Evolutionary conservation across 2,329 filamentous ascomycete species (phyloP).

Genomic region (Xylaria multiplex): DNA sequence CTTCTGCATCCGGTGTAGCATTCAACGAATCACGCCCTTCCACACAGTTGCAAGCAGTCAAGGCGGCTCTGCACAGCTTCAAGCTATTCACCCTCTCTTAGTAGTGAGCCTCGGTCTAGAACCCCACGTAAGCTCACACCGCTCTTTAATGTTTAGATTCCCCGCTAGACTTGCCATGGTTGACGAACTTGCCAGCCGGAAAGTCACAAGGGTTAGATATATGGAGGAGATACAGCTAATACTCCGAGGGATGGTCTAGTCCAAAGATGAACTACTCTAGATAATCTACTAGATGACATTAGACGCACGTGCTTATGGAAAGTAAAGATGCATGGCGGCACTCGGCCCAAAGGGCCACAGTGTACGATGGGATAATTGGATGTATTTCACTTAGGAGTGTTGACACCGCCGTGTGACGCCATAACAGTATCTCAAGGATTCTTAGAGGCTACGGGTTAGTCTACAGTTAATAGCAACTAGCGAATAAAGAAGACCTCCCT

Average conservation of each 20-base stretch:
- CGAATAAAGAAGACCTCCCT: not conserved
- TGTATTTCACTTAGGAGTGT: not conserved
- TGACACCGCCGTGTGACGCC: not conserved
- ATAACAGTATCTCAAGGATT: not conserved
- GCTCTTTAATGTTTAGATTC: not conserved
- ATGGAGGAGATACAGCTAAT: not conserved
- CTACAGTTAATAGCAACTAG: not conserved
- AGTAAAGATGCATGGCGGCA: not conserved
- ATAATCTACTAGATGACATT: not conserved
- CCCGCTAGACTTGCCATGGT: not conserved
- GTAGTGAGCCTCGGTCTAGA: not conserved
- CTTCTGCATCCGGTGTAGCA: not conserved
- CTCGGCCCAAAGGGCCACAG: not conserved
- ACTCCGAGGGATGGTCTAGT: not conserved
- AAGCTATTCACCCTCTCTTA: not conserved
- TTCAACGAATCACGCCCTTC: not conserved
- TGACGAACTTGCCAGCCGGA: not conserved
- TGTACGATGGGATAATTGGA: not conserved
- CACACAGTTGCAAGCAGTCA: not conserved
- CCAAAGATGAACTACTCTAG: not conserved
- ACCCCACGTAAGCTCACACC: not conserved
- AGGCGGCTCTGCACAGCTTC: not conserved
- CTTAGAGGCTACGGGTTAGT: not conserved
- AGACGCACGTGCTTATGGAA: not conserved
- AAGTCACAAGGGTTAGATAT: not conserved